A percentile compares a stretch with the other conserved stretches of the same genome.
These are phyloP conservation scores for Eragrostis tef DNA, from an alignment of 202 grass and related monocot species.

Conservation along the genomic window DNA sequence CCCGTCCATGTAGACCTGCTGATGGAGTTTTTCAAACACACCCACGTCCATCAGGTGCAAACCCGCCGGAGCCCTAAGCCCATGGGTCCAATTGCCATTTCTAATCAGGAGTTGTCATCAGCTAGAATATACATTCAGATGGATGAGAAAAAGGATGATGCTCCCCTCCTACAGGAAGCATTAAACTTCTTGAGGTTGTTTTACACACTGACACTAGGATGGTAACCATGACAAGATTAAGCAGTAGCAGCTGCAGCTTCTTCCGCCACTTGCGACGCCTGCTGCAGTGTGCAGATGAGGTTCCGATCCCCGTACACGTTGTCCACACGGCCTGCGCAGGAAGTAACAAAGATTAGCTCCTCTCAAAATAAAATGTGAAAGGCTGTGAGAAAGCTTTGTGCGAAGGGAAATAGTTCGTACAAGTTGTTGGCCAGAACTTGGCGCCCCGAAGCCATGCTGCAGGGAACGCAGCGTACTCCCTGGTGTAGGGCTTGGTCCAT, in stretches of 20 bases:
- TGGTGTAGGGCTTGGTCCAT: constrained; percentile 94
- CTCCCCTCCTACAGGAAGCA: constrained; percentile 75
- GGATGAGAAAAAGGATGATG: constrained; percentile 44
- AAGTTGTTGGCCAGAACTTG: constrained; percentile 97
- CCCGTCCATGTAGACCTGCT: no score
- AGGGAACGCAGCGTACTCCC: constrained; percentile 94
- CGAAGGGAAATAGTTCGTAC: constrained; percentile 51
- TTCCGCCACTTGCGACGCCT: constrained; percentile 76
- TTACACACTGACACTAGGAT: constrained; percentile 27
- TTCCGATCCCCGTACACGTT: constrained; percentile 98
- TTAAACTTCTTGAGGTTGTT: constrained; percentile 54
- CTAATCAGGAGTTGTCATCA: constrained; percentile 50
- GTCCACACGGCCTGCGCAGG: constrained; percentile 77
- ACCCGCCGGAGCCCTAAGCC: no score
- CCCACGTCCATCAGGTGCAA: no score
- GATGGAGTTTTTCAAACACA: no score
- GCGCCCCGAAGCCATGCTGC: constrained; percentile 85
- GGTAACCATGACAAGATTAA: constrained; percentile 49
- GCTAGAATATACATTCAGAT: constrained; percentile 67
- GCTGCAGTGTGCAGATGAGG: constrained; percentile 88
- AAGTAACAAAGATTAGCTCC: constrained; percentile 10
- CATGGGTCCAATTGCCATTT: neutral
- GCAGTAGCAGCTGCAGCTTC: constrained; percentile 89
- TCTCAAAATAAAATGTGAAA: neutral
- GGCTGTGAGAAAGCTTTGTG: neutral